Base-by-base conservation (phyloP, 1,284 basidiomycete genomes). In the Rhodotorula sp. region DNA sequence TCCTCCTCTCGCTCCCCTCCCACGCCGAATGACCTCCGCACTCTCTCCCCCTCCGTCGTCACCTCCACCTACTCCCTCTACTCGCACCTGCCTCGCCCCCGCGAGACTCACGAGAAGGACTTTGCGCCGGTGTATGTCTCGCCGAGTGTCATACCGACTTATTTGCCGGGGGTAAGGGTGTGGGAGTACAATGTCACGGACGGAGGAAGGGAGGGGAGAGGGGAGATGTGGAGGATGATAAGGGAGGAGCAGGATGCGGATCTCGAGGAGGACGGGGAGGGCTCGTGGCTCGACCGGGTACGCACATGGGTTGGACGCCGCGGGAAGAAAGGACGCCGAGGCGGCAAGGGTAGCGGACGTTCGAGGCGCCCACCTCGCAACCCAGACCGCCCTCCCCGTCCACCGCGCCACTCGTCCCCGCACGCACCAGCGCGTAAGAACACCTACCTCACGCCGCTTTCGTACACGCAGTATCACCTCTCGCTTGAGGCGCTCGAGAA, bases 121-220 rank as follows among this genome's bases (percentile, higher is more conserved):
- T 91, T 88, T 76, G 86, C 85, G 7, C 86, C 90, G 30, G 85
- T 92, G 72, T 91, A 91, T 77, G 88, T 91, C 44, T 85, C 86
- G 48, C 89, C 91, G 13, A 86, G 89, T 54, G 86, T 94, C 40
- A 89, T 95, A 64, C 93, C 93, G n/a, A 92, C 92, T 60, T 95
- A 90, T 80, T 81, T 90, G 56, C 92, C 94, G 2, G 86, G 88
- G 16, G 87, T 94, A 74, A 83, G 93, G 70, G 84, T 95, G 5
- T 95, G 88, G 82, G 86, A 79, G 40, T 82, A 81, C 75, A 82
- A 82, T 64, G 77, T 73, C 4, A 72, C 62, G 20, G 26, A 40
- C 13, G 40, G 11, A 40, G 37, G 37, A 40, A 13, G 37, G 37
- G 15, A 9, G 2, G 51, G n/a, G 10, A 8, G 18, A 2, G 64